phyloP scores from a whole-genome alignment of 768 basidiomycete genomes.

The Hypholoma sublateritium region DNA sequence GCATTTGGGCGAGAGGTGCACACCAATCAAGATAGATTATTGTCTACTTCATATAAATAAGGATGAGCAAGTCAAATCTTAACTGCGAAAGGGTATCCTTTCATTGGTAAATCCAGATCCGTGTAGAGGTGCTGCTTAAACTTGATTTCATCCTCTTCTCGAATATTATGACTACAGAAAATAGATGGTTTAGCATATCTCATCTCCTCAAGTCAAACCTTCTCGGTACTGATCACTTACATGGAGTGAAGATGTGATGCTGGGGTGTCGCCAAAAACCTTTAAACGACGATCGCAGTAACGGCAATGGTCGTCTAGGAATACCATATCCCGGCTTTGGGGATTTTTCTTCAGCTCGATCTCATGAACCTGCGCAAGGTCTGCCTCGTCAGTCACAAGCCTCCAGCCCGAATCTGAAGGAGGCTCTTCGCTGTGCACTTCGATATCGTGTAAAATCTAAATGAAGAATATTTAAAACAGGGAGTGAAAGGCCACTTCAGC shows the following conservation, averaged over 20 bases:
- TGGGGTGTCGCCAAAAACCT: not conserved
- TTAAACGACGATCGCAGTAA: not conserved
- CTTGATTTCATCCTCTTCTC: not conserved
- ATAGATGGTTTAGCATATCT: not conserved
- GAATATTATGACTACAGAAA: not conserved
- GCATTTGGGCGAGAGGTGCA: not conserved
- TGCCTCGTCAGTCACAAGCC: conserved; percentile 10
- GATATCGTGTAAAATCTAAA: conserved; percentile 28
- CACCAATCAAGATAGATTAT: not conserved
- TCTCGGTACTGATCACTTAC: not conserved
- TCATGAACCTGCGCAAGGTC: conserved; percentile 9
- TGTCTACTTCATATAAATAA: no score
- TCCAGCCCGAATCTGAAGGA: conserved; percentile 10
- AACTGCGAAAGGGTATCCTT: conserved; percentile 13
- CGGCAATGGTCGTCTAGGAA: not conserved
- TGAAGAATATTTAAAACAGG: not conserved
- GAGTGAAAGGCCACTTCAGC: not conserved
- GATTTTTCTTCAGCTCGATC: conserved; percentile 6
- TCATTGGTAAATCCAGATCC: conserved; percentile 13
- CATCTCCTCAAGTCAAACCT: not conserved
- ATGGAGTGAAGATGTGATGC: not conserved
- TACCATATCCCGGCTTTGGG: not conserved
- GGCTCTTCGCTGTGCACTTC: conserved; percentile 21
- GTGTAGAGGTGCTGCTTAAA: conserved; percentile 1
- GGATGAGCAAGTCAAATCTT: conserved; percentile 15